These are phyloP conservation scores for Aspergillus saccharolyticus DNA, from an alignment of 495 filamentous ascomycete species.

Conservation along the genomic window DNA sequence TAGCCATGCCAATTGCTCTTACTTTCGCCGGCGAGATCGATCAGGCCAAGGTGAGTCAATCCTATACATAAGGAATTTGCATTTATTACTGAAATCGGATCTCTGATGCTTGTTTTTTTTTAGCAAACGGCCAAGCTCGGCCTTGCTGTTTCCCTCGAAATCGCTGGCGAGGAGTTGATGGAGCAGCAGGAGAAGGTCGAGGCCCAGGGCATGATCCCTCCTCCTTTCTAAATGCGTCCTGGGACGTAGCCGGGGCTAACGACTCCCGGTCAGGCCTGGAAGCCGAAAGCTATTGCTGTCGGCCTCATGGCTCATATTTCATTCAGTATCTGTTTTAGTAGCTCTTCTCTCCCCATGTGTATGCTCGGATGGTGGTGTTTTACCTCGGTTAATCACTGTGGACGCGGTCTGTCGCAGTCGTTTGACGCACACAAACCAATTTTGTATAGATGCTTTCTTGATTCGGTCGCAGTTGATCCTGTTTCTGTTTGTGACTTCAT, in stretches of 20 bases:
- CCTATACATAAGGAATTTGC: conserved; percentile 1
- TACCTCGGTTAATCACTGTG: conserved; percentile 29
- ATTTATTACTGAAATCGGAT: conserved; percentile 11
- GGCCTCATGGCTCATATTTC: conserved; percentile 14
- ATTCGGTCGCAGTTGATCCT: conserved; percentile 13
- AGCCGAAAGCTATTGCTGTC: conserved; percentile 7
- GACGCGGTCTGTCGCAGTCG: conserved; percentile 34
- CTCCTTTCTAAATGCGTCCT: conserved; percentile 47
- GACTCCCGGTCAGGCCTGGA: conserved; percentile 3
- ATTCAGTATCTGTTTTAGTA: conserved; percentile 45
- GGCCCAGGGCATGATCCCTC: conserved; percentile 41
- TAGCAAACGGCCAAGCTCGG: conserved; percentile 95
- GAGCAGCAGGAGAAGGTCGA: conserved; percentile 75
- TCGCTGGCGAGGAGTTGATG: conserved; percentile 82
- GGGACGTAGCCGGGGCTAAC: conserved; percentile 10
- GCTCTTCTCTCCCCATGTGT: conserved; percentile 35
- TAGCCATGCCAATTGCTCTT: conserved; percentile 82
- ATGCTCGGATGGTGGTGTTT: conserved; percentile 34
- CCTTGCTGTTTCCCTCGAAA: conserved; percentile 89
- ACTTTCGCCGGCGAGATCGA: conserved; percentile 98
- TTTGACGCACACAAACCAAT: conserved; percentile 41
- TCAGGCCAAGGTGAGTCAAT: conserved; percentile 74
- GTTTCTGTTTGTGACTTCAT: conserved; percentile 30
- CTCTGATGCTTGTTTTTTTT: conserved; percentile 14
- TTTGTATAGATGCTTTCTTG: conserved; percentile 46